Percentiles rank a stretch among this genome's conserved stretches.
These are phyloP conservation scores for Fusarium sp. DNA, from an alignment of 2,329 filamentous ascomycete genomes.

Conservation along the genomic window DNA sequence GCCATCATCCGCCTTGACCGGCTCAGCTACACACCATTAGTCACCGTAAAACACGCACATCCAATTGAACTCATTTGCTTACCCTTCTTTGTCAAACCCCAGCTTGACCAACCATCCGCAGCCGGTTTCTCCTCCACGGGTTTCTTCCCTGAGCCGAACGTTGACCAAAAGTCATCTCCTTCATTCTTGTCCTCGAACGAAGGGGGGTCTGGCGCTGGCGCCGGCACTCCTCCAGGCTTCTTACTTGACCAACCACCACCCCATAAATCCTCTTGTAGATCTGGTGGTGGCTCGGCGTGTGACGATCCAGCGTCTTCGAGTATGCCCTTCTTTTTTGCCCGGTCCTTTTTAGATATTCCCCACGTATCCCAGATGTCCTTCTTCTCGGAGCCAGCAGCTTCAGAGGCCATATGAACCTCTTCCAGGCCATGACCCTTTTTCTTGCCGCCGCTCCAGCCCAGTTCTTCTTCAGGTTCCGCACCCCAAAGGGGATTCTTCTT, in stretches of 20 bases:
- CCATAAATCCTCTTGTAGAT: slow-evolving; percentile 46
- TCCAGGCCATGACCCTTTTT: slow-evolving; percentile 50
- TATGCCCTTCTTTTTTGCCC: slow-evolving; percentile 49
- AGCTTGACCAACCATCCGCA: slow-evolving; percentile 37
- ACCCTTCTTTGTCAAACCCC: slow-evolving; percentile 42
- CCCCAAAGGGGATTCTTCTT: slow-evolving; percentile 55
- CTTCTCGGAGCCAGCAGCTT: slow-evolving; percentile 41
- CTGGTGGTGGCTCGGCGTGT: slow-evolving; percentile 40
- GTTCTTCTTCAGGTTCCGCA: slow-evolving; percentile 48
- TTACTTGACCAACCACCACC: slow-evolving; percentile 46
- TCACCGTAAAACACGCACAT: slow-evolving; percentile 11
- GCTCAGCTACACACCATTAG: slow-evolving; percentile 21
- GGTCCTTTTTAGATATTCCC: slow-evolving; percentile 49
- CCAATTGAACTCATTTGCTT: slow-evolving; percentile 27
- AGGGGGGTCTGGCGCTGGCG: slow-evolving; percentile 40
- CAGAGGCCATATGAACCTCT: slow-evolving; percentile 37
- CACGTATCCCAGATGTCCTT: slow-evolving; percentile 50
- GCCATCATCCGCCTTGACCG: slow-evolving; percentile 35
- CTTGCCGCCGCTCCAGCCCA: slow-evolving; percentile 54
- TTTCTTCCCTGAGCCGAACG: slow-evolving; percentile 40
- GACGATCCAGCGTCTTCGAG: slow-evolving; percentile 31
- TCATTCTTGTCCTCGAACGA: slow-evolving; percentile 33
- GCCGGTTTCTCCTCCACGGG: slow-evolving; percentile 30
- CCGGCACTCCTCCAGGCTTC: slow-evolving; percentile 45
- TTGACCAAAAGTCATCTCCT: slow-evolving; percentile 44